These are phyloP conservation scores for Cryoendolithus antarcticus DNA, from an alignment of 2,329 filamentous ascomycete genomes.

Conservation along the genomic window DNA sequence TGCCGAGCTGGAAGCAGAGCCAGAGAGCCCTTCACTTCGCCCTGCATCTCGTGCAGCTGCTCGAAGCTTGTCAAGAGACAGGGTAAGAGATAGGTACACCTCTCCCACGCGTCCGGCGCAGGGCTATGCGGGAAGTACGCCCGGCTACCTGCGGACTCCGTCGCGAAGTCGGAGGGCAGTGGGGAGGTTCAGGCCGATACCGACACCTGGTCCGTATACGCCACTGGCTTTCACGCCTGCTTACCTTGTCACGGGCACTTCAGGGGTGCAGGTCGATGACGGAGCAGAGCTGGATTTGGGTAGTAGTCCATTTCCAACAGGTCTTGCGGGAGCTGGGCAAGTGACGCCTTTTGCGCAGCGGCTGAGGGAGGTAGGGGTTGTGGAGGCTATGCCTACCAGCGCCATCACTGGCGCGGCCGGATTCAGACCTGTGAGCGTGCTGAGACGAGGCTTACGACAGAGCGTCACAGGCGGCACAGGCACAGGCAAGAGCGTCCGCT, in stretches of 20 bases:
- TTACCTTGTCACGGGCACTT: slow-evolving; percentile 13
- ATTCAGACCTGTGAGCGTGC: slow-evolving; percentile 2
- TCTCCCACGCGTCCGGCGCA: slow-evolving; percentile 1
- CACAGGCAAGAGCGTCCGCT: slow-evolving; percentile 7
- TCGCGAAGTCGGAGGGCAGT: slow-evolving; percentile 17
- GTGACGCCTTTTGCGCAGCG: slow-evolving; percentile 28
- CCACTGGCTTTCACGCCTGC: slow-evolving; percentile 18
- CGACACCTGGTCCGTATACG: slow-evolving; percentile 18
- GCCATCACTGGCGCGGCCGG: slow-evolving; percentile 4
- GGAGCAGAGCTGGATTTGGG: too few relatives aligned
- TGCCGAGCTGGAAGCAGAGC: slow-evolving; percentile 6
- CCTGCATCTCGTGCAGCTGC: slow-evolving; percentile 18
- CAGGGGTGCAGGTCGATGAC: too few relatives aligned
- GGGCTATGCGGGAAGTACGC: slow-evolving; percentile 7
- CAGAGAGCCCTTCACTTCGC: slow-evolving; percentile 19
- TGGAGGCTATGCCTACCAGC: neutral
- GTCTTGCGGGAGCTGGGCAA: slow-evolving; percentile 9
- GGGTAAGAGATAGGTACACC: neutral
- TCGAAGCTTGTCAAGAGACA: slow-evolving; percentile 9
- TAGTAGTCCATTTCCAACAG: too few relatives aligned
- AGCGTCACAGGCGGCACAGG: slow-evolving; percentile 1
- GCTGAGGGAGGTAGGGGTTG: slow-evolving; percentile 21
- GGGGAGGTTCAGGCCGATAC: slow-evolving; percentile 18
- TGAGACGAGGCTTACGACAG: neutral
- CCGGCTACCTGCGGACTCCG: slow-evolving; percentile 35